These are phyloP conservation scores for Boletellus ananiceps DNA, from an alignment of 768 basidiomycete species.

Conservation along the genomic window DNA sequence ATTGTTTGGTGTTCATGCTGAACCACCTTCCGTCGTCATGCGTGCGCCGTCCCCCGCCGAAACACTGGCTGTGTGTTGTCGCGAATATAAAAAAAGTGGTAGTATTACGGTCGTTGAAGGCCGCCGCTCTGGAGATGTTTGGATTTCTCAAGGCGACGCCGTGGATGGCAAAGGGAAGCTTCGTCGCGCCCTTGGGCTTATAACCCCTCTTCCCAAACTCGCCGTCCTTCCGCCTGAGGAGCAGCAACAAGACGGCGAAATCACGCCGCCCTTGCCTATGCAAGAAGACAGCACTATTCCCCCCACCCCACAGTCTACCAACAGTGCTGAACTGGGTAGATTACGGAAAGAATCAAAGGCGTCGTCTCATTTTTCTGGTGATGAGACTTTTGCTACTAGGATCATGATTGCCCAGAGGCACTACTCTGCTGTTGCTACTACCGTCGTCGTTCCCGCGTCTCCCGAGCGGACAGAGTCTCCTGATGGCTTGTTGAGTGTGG, in stretches of 20 bases:
- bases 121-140: slow-evolving; percentile 69
- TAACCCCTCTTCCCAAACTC: slow-evolving; percentile 60
- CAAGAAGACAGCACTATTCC: slow-evolving; percentile 48
- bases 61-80: slow-evolving; percentile 19
- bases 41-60: slow-evolving; percentile 43
- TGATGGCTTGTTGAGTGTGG: slow-evolving; percentile 18
- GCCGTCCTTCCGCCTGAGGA: slow-evolving; percentile 53
- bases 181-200: slow-evolving; percentile 58
- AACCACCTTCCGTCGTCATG: slow-evolving; percentile 39
- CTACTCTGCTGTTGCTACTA: slow-evolving; percentile 67
- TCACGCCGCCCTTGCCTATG: slow-evolving; percentile 59
- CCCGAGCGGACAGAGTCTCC: slow-evolving; percentile 33
- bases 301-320: slow-evolving; percentile 52
- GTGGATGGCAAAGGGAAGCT: slow-evolving; percentile 60
- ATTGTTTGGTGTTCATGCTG: slow-evolving; percentile 50
- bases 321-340: slow-evolving; percentile 54
- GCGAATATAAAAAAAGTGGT: slow-evolving; percentile 59
- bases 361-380: slow-evolving; percentile 50
- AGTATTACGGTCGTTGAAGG: slow-evolving; percentile 63
- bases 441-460: slow-evolving; percentile 50
- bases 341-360: slow-evolving; percentile 49
- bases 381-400: slow-evolving; percentile 47
- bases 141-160: slow-evolving; percentile 70
- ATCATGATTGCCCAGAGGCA: slow-evolving; percentile 74
- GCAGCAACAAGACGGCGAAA: slow-evolving; percentile 36